Conservation (phyloP, 2,329 filamentous ascomycete species). For the Fusarium hostae region DNA sequence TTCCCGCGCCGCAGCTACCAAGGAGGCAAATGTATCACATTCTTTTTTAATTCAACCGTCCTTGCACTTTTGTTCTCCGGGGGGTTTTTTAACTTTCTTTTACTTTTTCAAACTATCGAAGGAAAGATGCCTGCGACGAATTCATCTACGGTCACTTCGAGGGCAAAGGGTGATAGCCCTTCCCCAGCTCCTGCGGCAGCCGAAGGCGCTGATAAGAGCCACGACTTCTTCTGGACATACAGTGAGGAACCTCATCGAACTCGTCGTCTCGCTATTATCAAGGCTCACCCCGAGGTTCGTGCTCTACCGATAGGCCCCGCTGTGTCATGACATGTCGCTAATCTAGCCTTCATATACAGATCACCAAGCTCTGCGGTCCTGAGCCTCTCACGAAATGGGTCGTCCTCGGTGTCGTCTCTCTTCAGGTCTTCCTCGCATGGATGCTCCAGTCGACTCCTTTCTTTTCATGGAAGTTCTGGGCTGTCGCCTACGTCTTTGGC, state of each 20-base stretch:
- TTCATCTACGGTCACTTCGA: constrained; percentile 51
- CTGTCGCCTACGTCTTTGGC: constrained; percentile 88
- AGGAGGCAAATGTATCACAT: constrained; percentile 32
- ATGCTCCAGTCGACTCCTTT: constrained; percentile 81
- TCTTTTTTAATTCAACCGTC: constrained; percentile 20
- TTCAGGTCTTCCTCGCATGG: constrained; percentile 83
- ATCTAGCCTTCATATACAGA: constrained; percentile 59
- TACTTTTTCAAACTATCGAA: not conserved
- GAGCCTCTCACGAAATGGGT: constrained; percentile 96
- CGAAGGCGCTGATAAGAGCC: constrained; percentile 43
- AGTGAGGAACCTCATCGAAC: constrained; percentile 97
- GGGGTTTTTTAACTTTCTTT: not conserved
- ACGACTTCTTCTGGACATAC: constrained; percentile 96
- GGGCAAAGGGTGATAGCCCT: constrained; percentile 42
- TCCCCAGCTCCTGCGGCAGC: constrained; percentile 24
- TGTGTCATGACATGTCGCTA: constrained; percentile 1
- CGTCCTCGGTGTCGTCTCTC: constrained; percentile 81
- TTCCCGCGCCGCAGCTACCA: constrained; percentile 15
- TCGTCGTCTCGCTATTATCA: constrained; percentile 92
- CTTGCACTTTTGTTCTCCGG: not conserved
- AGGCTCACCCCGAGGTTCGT: constrained; percentile 91
- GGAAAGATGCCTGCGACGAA: constrained; percentile 42
- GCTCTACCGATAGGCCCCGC: constrained; percentile 5
- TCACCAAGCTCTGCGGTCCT: constrained; percentile 95
- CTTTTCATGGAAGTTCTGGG: constrained; percentile 85